Conservation (phyloP, 805 yeast species). For the Lipomyces starkeyi region DNA sequence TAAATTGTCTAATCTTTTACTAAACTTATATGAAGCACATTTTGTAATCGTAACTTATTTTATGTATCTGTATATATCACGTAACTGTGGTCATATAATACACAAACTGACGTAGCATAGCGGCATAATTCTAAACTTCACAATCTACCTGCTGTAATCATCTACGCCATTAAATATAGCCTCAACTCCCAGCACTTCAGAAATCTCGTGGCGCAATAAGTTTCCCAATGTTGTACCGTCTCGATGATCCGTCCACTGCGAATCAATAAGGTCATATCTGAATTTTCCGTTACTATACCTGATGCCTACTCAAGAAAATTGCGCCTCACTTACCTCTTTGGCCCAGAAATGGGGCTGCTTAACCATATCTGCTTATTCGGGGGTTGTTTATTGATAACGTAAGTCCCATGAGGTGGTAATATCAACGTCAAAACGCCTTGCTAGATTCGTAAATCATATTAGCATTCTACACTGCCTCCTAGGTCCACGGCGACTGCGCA, state of each 20-base stretch:
- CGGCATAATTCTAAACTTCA: not conserved
- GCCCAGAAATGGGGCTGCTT: slow-evolving; percentile 91
- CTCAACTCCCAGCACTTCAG: slow-evolving; percentile 36
- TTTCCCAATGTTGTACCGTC: slow-evolving; percentile 61
- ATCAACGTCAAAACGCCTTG: slow-evolving; percentile 86
- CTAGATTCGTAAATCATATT: slow-evolving; percentile 35
- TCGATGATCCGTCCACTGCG: slow-evolving; percentile 80
- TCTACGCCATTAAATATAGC: slow-evolving; percentile 38
- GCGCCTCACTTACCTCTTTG: slow-evolving; percentile 55
- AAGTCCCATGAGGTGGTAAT: slow-evolving; percentile 75
- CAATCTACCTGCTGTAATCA: slow-evolving; percentile 27
- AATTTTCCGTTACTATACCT: not conserved
- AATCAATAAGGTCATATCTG: slow-evolving; percentile 72
- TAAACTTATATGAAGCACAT: not conserved
- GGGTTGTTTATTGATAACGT: slow-evolving; percentile 95
- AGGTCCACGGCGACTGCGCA: not conserved
- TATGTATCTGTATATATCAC: not conserved
- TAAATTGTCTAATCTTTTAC: not conserved
- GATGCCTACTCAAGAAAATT: not conserved
- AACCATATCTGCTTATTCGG: slow-evolving; percentile 98
- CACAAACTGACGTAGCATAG: not conserved
- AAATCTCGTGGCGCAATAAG: slow-evolving; percentile 56
- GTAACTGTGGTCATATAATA: not conserved
- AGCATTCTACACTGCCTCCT: not conserved
- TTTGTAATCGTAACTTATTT: not conserved